phyloP scores from a whole-genome alignment of 805 yeast genomes.

The Peterozyma toletana region DNA sequence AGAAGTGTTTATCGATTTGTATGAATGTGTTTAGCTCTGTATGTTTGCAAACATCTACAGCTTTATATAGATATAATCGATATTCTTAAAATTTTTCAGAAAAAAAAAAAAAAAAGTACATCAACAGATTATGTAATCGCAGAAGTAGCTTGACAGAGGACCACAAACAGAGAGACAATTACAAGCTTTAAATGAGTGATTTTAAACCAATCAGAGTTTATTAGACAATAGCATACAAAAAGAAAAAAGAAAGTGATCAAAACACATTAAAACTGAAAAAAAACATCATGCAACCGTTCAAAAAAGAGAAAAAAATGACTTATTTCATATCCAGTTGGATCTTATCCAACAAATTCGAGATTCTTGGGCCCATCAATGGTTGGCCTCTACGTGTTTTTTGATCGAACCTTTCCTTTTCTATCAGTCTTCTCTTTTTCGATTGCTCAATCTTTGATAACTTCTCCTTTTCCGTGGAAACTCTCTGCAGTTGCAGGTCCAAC shows the following conservation, averaged over 20 bases:
- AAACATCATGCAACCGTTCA: slow-evolving; percentile 3
- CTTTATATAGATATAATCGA: slow-evolving; percentile 4
- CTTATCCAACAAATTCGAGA: slow-evolving; percentile 69
- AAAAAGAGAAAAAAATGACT: slow-evolving; percentile 3
- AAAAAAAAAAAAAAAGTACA: slow-evolving; percentile 4
- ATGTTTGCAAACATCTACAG: not conserved
- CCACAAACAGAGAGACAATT: too few species aligned
- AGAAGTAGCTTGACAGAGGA: too few species aligned
- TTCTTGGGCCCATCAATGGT: slow-evolving; percentile 87
- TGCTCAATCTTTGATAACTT: slow-evolving; percentile 23
- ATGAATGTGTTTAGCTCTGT: too few species aligned
- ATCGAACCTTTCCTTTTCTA: slow-evolving; percentile 33
- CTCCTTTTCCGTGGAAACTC: slow-evolving; percentile 29
- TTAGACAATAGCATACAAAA: slow-evolving; percentile 7
- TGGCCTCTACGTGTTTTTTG: slow-evolving; percentile 69
- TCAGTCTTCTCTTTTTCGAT: slow-evolving; percentile 35
- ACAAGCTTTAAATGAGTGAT: too few species aligned
- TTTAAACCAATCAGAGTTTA: too few species aligned
- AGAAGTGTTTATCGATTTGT: not conserved
- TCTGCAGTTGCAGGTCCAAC: slow-evolving; percentile 30
- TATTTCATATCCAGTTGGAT: slow-evolving; percentile 40
- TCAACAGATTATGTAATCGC: too few species aligned
- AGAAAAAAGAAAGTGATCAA: slow-evolving; percentile 4
- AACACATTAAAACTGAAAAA: slow-evolving; percentile 9
- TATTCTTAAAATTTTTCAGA: slow-evolving; percentile 9